phyloP scores from a whole-genome alignment of 2,329 filamentous ascomycete genomes.

The Bipolaris bicolor region DNA sequence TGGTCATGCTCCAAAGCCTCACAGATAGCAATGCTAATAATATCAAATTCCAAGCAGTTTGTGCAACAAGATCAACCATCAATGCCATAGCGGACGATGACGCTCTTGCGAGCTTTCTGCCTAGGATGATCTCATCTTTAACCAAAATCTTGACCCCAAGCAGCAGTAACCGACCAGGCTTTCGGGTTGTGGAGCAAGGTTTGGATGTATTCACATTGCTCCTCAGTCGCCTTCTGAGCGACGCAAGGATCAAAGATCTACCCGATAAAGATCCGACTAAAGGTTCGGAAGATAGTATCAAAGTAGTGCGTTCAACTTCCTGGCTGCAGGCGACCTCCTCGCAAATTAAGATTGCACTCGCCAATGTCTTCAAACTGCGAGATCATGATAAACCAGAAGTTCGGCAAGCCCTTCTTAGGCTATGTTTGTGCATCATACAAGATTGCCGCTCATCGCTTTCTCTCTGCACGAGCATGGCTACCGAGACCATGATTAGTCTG shows the following conservation, averaged over 20 bases:
- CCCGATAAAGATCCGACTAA: slow-evolving; percentile 19
- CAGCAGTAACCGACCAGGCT: slow-evolving; percentile 64
- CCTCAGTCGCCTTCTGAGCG: slow-evolving; percentile 55
- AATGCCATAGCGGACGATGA: slow-evolving; percentile 70
- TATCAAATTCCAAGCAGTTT: slow-evolving; percentile 74
- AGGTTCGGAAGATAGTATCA: slow-evolving; percentile 22
- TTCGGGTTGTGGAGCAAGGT: slow-evolving; percentile 67
- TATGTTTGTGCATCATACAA: slow-evolving; percentile 78
- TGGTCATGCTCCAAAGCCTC: slow-evolving; percentile 78
- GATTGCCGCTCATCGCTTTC: slow-evolving; percentile 76
- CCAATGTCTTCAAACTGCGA: slow-evolving; percentile 76
- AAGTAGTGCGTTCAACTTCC: slow-evolving; percentile 53
- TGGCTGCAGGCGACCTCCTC: slow-evolving; percentile 83
- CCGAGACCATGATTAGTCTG: slow-evolving; percentile 81
- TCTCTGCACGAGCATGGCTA: slow-evolving; percentile 71
- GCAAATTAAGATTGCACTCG: slow-evolving; percentile 83
- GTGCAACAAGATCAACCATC: slow-evolving; percentile 68
- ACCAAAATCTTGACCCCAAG: slow-evolving; percentile 76
- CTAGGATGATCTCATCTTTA: slow-evolving; percentile 83
- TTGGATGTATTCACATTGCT: slow-evolving; percentile 63
- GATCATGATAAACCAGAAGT: slow-evolving; percentile 73
- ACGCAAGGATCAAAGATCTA: slow-evolving; percentile 47
- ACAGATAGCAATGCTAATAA: slow-evolving; percentile 66
- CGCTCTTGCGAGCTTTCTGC: slow-evolving; percentile 84
- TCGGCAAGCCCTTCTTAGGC: slow-evolving; percentile 66